Percentiles rank a stretch among this genome's conserved stretches.
These are phyloP conservation scores for Triticum timopheevii DNA, from an alignment of 176 grass and related monocot genomes.

Conservation along the genomic window DNA sequence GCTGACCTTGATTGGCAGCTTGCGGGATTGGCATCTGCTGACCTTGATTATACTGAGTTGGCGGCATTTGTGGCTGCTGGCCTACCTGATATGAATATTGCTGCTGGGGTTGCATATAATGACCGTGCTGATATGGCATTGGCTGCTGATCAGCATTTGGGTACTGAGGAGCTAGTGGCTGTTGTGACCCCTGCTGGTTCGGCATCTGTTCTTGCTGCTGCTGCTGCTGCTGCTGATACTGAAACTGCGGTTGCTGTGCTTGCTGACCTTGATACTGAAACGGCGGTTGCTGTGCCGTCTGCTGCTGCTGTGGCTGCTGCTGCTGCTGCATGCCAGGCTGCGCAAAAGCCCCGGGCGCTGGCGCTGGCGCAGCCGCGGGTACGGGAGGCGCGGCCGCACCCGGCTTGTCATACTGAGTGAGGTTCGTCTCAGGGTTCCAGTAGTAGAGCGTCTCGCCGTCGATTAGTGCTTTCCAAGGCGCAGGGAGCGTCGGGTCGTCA, in stretches of 20 bases:
- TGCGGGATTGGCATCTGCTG: conserved; percentile 39
- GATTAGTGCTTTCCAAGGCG: conserved; percentile 81
- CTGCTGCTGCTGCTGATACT: conserved; percentile 60
- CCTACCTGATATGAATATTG: conserved; percentile 61
- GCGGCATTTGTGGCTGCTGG: conserved; percentile 42
- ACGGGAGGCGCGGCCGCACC: conserved; percentile 8
- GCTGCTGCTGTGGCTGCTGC: conserved; percentile 38
- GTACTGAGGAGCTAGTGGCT: conserved; percentile 41
- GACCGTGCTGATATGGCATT: conserved; percentile 60
- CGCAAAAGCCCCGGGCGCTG: conserved; percentile 26
- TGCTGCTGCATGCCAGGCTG: conserved; percentile 41
- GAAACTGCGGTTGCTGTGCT: conserved; percentile 38
- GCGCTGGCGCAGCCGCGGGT: conserved; percentile 28
- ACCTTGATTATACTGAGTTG: conserved; percentile 28
- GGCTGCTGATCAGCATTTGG: conserved; percentile 16
- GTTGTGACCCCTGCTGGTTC: conserved; percentile 46
- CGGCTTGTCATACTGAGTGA: conserved; percentile 88
- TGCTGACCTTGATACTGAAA: conserved; percentile 53
- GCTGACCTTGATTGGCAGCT: conserved; percentile 32
- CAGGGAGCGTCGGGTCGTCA: conserved; percentile 78
- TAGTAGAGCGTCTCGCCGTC: conserved; percentile 83
- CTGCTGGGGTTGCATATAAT: conserved; percentile 57
- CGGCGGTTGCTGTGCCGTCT: conserved; percentile 33
- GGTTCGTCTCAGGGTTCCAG: conserved; percentile 94
- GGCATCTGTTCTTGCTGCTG: conserved; percentile 58